phyloP scores from a whole-genome alignment of 768 basidiomycete genomes.

The Tulasnella sp. region DNA sequence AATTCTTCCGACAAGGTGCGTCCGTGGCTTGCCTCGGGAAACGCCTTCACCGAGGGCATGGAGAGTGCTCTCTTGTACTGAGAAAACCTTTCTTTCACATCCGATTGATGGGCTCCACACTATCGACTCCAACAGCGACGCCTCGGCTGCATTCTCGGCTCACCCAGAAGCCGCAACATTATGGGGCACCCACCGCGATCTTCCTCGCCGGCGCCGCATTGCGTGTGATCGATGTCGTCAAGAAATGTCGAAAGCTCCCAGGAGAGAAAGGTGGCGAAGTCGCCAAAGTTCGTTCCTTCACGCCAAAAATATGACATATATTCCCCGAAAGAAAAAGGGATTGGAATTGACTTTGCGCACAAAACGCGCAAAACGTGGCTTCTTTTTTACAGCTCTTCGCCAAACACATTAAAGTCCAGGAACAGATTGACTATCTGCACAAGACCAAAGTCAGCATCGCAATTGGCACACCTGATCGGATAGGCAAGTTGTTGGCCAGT shows the following conservation, averaged over 20 bases:
- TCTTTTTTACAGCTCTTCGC: conserved; percentile 55
- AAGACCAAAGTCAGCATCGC: conserved; percentile 81
- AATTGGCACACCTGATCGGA: conserved; percentile 83
- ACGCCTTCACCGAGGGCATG: not conserved
- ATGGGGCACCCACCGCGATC: conserved; percentile 79
- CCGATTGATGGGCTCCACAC: too few relatives aligned
- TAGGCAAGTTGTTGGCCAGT: conserved; percentile 61
- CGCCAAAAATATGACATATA: too few relatives aligned
- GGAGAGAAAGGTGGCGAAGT: conserved; percentile 85
- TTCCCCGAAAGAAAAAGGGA: not conserved
- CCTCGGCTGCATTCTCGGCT: conserved; percentile 61
- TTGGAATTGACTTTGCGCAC: not conserved
- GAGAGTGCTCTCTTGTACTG: not conserved
- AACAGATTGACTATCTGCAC: conserved; percentile 74
- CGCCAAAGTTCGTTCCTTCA: conserved; percentile 44
- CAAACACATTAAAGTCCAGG: conserved; percentile 83
- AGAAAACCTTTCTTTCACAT: too few relatives aligned
- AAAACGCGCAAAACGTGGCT: too few relatives aligned
- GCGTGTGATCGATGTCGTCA: conserved; percentile 79
- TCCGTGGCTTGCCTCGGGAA: not conserved
- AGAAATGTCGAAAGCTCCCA: conserved; percentile 56
- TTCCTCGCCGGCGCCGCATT: conserved; percentile 83
- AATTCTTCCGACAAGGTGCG: conserved; percentile 68
- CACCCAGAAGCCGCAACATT: conserved; percentile 60
- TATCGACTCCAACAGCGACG: too few relatives aligned